Base-by-base conservation (phyloP, 2,329 filamentous ascomycete species). In the Cladosporium sp. region DNA sequence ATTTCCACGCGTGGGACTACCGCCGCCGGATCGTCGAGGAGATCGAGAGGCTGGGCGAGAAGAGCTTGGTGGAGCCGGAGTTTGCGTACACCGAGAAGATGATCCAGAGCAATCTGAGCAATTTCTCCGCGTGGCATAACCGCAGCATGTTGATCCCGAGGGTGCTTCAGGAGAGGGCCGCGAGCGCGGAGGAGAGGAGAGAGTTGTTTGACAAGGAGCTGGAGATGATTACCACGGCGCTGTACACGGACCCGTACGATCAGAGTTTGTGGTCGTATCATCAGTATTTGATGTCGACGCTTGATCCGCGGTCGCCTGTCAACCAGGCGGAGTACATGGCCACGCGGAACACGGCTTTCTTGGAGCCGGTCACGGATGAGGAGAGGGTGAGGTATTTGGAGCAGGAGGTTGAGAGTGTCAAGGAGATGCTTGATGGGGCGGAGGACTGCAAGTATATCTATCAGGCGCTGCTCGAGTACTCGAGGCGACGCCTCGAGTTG, bases 231-330 rank as follows among this genome's bases (percentile, higher is more conserved):
- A 88, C 90, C 64, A 86, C 89, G 65, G 93, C 91, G 0, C 83
- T 98, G 58, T 95, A 93, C 67, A 91, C 92, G 44, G 93, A 96
- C 66, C 93, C 94, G 0, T 93, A 96, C 71, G 94, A 98, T 75
- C 94, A 98, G 75, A 97, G 93, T 21, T 83, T 97, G 6, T 99
- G 95, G 93, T 97, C 96, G 78, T 98, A 99, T 75, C 93, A 98
- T 77, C 91, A 95, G 72, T 96, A 90, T 73, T 81, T 97, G 65
- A 88, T 97, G 80, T 85, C 88, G 67, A 90, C 89, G 70, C 61
- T 78, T 70, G 73, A 81, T 91, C 71, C 81, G 84, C 62, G 83
- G 81, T 72, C 80, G 79, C 58, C 80, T 76, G 79, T 81, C 16
- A 74, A 80, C 2, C 62, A 67, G 1, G 14, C 59, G 3, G 53